Evolutionary conservation across 805 yeast genomes (phyloP), one percentile per base, ranked within the genome.

Genomic region (Ogataea angusta): DNA sequence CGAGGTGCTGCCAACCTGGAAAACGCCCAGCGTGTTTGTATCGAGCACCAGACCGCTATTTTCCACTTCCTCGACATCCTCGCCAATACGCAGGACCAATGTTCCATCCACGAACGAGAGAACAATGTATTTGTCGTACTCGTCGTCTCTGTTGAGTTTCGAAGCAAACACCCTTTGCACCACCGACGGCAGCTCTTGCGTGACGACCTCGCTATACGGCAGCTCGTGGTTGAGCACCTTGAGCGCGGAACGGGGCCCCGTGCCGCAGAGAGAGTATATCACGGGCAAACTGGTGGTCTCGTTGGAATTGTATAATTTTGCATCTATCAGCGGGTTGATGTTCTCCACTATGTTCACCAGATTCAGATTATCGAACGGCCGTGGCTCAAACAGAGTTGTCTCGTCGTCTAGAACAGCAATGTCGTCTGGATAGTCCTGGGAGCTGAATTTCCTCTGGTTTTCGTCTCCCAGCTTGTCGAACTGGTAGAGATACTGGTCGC

Each of bases 71-170:
- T 83, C 89, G 2, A 86, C 86, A 0, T 77, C 78, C 48, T 85
- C 95, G 6, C 93, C 95, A 36, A 87, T 79, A 2, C 84, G 73
- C 13, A 93, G 62, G 0, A 88, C 84, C 42, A 85, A 67, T 0
- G 96, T 87, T 3, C 81, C 74, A 34, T 79, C 81, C 16, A 74
- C 60, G 49, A 81, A 75, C 1, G 91, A 70, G 3, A 88, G 64
- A 2, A 87, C 77, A 44, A 88, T 71, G 49, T 77, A 83, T 38
- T 75, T 74, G 53, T 85, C 90, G 52, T 58, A 70, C 5, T 52
- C 55, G 31, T 82, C 80, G 5, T 59, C 58, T 2, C 60, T 48
- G 2, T 62, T 53, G 4, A 73, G 53, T 49, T 73, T 77, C 3
- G 86, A 70, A 0, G 95, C 78, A 74, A 82, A 85, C 0, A 89